Base-by-base conservation (phyloP, 2,329 filamentous ascomycete species). In the Xylariaceae sp. region DNA sequence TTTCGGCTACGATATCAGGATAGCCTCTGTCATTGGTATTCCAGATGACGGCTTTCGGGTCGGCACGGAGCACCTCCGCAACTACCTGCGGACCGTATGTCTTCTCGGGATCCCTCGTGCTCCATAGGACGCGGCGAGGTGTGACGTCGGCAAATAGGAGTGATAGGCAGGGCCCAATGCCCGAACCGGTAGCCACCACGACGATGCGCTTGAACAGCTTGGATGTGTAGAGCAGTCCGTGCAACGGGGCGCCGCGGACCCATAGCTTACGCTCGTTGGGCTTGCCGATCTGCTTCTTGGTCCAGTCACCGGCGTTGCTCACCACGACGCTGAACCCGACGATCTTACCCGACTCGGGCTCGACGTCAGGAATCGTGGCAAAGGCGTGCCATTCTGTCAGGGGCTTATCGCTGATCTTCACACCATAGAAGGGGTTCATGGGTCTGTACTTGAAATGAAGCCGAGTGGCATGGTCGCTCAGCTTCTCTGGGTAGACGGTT, bases 251-350 rank as follows among this genome's bases (percentile, higher is more conserved):
- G 10, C 88, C 88, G 55, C 87, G 83, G 5, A 88, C 82, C 85
- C 86, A 92, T 51, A 91, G 75, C 58, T 82, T 67, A 55, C 67
- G 75, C 2, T 76, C 80, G 1, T 87, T 85, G 1, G 85, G 83
- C 57, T 81, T 77, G 56, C 77, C 74, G 73, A 92, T 90, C 61
- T 84, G 81, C 50, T 79, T 76, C 39, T 77, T 77, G 1, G 88
- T 92, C 88, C 88, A 92, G 74, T 92, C 88, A n/a, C 89, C 89
- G 2, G 87, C 88, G 65, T 86, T 88, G 59, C 87, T 89, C 47
- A 92, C 80, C 18, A 92, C 76, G 39, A 88, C 77, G 1, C 87
- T 89, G 74, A 88, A 90, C 18, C 83, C 86, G 56, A 75, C 76
- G 50, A 77, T 74, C 59, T 77, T 68, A 48, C 68, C 71, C 47